A percentile compares a stretch with the other conserved stretches of the same genome.
Conservation (phyloP, 2,329 filamentous ascomycete species). For the Fusarium sp. region DNA sequence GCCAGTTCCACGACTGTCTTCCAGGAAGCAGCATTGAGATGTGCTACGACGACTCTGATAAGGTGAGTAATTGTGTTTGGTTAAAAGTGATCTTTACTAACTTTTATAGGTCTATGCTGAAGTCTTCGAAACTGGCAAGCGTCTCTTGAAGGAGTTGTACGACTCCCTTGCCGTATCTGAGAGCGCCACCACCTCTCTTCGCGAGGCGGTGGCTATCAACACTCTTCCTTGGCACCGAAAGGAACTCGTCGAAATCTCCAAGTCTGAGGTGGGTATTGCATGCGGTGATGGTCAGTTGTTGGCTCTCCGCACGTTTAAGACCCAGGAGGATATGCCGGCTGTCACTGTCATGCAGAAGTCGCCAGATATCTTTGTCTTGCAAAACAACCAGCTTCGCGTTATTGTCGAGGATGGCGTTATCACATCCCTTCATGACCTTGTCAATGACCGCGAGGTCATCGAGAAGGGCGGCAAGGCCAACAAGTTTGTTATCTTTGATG, state of each 20-base stretch:
- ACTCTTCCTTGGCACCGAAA: constrained; percentile 87
- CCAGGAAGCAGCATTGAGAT: constrained; percentile 96
- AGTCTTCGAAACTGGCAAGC: constrained; percentile 81
- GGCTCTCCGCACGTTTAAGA: constrained; percentile 61
- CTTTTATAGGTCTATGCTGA: constrained; percentile 75
- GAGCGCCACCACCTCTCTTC: constrained; percentile 51
- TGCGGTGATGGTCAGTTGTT: constrained; percentile 66
- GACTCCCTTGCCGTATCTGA: constrained; percentile 71
- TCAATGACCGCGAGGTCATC: constrained; percentile 80
- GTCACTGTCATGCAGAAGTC: constrained; percentile 63
- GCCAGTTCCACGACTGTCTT: constrained; percentile 97
- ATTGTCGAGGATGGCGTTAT: constrained; percentile 80
- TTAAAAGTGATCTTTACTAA: constrained; percentile 3
- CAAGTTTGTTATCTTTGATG: constrained; percentile 93
- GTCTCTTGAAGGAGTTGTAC: constrained; percentile 76
- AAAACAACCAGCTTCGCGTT: constrained; percentile 81
- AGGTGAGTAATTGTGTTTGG: constrained; percentile 56
- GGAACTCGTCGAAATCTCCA: constrained; percentile 75
- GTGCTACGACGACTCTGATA: constrained; percentile 96
- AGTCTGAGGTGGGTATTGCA: constrained; percentile 63
- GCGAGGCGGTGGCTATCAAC: constrained; percentile 75
- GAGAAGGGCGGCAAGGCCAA: constrained; percentile 81
- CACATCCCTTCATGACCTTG: constrained; percentile 83
- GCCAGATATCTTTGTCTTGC: constrained; percentile 77
- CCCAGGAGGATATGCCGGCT: constrained; percentile 54